Percentiles rank a stretch among this genome's conserved stretches.
Conservation (phyloP, 805 yeast species). For the Saturnispora serradocipensis region DNA sequence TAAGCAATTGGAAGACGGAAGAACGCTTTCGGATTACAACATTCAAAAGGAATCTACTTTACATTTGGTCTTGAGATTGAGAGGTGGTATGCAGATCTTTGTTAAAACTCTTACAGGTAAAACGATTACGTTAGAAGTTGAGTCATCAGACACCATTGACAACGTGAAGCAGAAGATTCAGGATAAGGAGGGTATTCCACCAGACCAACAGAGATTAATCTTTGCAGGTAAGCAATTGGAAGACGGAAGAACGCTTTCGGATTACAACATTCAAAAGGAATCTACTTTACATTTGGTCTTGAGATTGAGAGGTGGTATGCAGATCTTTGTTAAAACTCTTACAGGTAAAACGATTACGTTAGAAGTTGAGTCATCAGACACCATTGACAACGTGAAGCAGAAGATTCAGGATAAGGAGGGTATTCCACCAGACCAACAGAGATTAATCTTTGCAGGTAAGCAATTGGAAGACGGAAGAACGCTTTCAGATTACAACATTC, state of each 20-base stretch:
- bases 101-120: constrained; percentile 55
- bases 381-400: constrained; percentile 93
- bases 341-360: constrained; percentile 69
- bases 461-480: constrained; percentile 97
- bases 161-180: constrained; percentile 93
- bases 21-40: constrained; percentile 85
- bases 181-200: constrained; percentile 97
- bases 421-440: constrained; percentile 96
- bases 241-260: constrained; percentile 97
- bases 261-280: constrained; percentile 99
- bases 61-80: constrained; percentile 76
- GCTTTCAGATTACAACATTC: constrained; percentile 94
- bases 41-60: constrained; percentile 45
- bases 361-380: constrained; percentile 96
- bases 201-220: constrained; percentile 99
- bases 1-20: constrained; percentile 54
- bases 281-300: constrained; percentile 93
- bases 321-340: constrained; percentile 46
- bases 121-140: constrained; percentile 85
- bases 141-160: constrained; percentile 96
- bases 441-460: constrained; percentile 96
- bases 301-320: constrained; percentile 77
- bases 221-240: constrained; percentile 99
- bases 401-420: constrained; percentile 98
- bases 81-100: constrained; percentile 72